Conservation (phyloP, 1,284 basidiomycete species). For the Macrocystidia cucumis region DNA sequence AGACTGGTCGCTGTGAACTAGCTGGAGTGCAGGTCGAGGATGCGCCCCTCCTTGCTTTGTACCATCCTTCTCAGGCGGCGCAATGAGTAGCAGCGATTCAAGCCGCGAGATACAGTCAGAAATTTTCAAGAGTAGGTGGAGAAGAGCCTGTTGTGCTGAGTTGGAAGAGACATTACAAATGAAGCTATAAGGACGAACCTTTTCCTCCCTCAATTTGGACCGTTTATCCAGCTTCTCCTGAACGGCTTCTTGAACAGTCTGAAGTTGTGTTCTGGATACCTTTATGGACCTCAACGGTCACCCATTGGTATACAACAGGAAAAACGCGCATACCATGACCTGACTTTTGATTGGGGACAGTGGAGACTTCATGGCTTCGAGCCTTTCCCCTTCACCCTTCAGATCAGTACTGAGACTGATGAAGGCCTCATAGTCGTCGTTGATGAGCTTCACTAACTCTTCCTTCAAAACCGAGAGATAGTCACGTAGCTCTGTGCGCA, state of each 20-base stretch:
- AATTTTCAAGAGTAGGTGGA: constrained; percentile 82
- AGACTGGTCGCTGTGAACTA: no score
- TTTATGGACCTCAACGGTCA: constrained; percentile 23
- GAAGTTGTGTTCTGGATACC: constrained; percentile 60
- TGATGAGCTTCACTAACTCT: constrained; percentile 91
- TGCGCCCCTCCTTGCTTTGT: no score
- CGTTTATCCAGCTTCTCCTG: constrained; percentile 72
- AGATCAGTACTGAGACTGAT: constrained; percentile 91
- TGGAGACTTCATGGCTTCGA: constrained; percentile 63
- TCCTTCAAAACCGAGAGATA: constrained; percentile 83
- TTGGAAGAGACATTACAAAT: neutral
- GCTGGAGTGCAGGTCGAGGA: no score
- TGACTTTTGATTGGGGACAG: constrained; percentile 55
- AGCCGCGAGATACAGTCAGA: constrained; percentile 82
- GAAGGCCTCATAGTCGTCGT: constrained; percentile 97
- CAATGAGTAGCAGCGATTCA: constrained; percentile 72
- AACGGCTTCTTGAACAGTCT: constrained; percentile 64
- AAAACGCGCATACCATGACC: constrained; percentile 51
- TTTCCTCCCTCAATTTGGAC: constrained; percentile 73
- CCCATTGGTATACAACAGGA: neutral
- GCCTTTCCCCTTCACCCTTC: constrained; percentile 70
- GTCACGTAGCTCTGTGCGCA: constrained; percentile 80
- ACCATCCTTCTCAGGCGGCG: constrained; percentile 32
- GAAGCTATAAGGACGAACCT: constrained; percentile 39
- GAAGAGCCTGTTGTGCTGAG: constrained; percentile 46